Evolutionary conservation across 2,329 filamentous ascomycete genomes (phyloP).

Genomic region (Neobulgaria alba): DNA sequence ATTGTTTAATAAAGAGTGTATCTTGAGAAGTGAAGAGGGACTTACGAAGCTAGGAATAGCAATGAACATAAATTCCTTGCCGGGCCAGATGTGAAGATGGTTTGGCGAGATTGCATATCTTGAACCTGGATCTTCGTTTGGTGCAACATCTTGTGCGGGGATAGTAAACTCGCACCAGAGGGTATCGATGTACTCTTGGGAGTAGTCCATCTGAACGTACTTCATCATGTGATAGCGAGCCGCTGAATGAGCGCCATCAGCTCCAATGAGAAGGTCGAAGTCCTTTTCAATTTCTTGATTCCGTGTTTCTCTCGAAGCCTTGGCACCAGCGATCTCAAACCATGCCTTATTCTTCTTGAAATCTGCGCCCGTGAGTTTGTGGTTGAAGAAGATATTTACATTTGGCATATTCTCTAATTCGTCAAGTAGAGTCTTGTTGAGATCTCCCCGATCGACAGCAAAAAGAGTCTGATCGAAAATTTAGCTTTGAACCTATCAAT

Average conservation of each 20-base stretch:
- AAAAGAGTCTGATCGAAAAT: conserved; percentile 57
- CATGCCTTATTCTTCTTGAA: conserved; percentile 73
- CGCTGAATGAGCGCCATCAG: conserved; percentile 89
- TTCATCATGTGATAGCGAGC: conserved; percentile 95
- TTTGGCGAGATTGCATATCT: conserved; percentile 79
- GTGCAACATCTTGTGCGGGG: conserved; percentile 36
- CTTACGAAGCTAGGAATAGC: conserved; percentile 64
- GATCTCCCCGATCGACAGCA: conserved; percentile 72
- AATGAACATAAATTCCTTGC: conserved; percentile 94
- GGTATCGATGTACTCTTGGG: conserved; percentile 92
- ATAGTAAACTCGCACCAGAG: conserved; percentile 97
- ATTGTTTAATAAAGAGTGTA: conserved; percentile 7
- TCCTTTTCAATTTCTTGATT: conserved; percentile 63
- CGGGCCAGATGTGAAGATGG: conserved; percentile 96
- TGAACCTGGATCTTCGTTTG: conserved; percentile 28
- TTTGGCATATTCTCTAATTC: conserved; percentile 77
- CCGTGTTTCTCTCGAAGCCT: conserved; percentile 9
- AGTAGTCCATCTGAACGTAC: conserved; percentile 79
- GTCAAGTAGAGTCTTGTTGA: conserved; percentile 80
- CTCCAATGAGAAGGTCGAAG: conserved; percentile 93
- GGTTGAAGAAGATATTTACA: conserved; percentile 84
- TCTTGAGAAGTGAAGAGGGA: conserved; percentile 1
- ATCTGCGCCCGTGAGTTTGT: conserved; percentile 87
- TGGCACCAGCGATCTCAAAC: conserved; percentile 56
- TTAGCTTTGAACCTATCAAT: not conserved